A percentile compares a stretch with the other conserved stretches of the same genome.
phyloP scores from a whole-genome alignment of 805 yeast genomes.

The Candida xiaguanensis region DNA sequence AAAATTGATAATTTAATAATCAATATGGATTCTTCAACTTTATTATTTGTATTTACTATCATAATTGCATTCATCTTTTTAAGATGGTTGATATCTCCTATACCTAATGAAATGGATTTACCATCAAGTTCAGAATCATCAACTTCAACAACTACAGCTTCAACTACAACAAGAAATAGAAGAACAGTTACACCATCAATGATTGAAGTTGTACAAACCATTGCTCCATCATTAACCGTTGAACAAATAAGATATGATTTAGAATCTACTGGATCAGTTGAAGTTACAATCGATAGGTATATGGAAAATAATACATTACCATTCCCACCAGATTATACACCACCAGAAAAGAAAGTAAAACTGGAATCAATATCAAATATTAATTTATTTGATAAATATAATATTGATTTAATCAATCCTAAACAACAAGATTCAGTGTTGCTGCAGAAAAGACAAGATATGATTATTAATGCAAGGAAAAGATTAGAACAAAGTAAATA shows the following conservation, averaged over 20 bases:
- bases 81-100: constrained; percentile 64
- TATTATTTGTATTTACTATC: constrained; percentile 46
- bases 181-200: constrained; percentile 62
- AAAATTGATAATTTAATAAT: constrained; percentile 1
- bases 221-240: constrained; percentile 69
- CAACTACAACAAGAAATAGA: constrained; percentile 14
- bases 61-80: constrained; percentile 55
- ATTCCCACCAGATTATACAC: constrained; percentile 41
- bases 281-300: constrained; percentile 70
- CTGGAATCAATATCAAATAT: constrained; percentile 1
- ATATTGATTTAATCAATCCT: constrained; percentile 24
- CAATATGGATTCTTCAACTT: constrained; percentile 52
- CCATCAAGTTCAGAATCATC: not conserved
- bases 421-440: constrained; percentile 14
- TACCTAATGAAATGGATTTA: constrained; percentile 25
- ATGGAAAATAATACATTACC: constrained; percentile 62
- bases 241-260: constrained; percentile 75
- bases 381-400: constrained; percentile 40
- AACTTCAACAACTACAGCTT: constrained; percentile 4
- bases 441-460: constrained; percentile 32
- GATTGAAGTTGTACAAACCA: constrained; percentile 80
- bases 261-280: constrained; percentile 74
- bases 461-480: constrained; percentile 40
- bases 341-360: constrained; percentile 8
- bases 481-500: constrained; percentile 52